phyloP scores from a whole-genome alignment of 192 early-diverging fungal genomes.

The Backusella psychrophila region DNA sequence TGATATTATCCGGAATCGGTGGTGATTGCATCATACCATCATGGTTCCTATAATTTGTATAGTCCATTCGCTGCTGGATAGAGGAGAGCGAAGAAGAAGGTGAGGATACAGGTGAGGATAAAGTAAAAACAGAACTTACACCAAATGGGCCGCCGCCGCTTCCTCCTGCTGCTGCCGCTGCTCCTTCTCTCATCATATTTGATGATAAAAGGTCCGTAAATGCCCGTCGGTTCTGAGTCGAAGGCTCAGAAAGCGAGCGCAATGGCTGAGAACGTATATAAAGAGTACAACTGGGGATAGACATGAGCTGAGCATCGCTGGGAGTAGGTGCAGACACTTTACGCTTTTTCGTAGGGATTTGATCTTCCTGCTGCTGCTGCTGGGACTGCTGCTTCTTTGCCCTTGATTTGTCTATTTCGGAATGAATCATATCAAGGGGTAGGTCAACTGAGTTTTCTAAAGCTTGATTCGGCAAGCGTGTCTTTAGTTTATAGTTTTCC shows the following conservation, averaged over 20 bases:
- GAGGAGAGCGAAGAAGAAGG: background rate
- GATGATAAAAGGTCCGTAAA: conserved; percentile 2
- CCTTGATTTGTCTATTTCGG: conserved; percentile 2
- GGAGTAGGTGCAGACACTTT: background rate
- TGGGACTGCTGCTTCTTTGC: background rate
- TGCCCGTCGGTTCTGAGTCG: conserved; percentile 8
- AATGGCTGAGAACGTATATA: conserved; percentile 10
- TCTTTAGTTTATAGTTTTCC: conserved; percentile 6
- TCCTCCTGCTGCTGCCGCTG: background rate
- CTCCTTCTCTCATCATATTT: conserved; percentile 6
- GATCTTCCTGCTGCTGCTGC: background rate
- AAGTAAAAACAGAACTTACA: background rate
- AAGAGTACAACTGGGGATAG: conserved; percentile 8
- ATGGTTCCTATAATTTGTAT: background rate
- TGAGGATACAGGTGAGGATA: conserved; percentile 5
- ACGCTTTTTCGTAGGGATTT: background rate
- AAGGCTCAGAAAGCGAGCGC: conserved; percentile 2
- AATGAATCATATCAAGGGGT: conserved; percentile 1
- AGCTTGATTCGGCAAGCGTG: conserved; percentile 6
- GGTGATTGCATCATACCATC: conserved; percentile 3
- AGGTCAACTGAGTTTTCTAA: background rate
- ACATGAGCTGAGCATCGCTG: background rate
- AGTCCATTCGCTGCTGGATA: conserved; percentile 7
- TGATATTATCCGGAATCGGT: conserved; percentile 5
- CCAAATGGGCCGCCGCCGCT: background rate